Evolutionary conservation across 352 stramenopile species (phyloP), one percentile per base, ranked within the genome.

Genomic region (Phytophthora niederhauseri): DNA sequence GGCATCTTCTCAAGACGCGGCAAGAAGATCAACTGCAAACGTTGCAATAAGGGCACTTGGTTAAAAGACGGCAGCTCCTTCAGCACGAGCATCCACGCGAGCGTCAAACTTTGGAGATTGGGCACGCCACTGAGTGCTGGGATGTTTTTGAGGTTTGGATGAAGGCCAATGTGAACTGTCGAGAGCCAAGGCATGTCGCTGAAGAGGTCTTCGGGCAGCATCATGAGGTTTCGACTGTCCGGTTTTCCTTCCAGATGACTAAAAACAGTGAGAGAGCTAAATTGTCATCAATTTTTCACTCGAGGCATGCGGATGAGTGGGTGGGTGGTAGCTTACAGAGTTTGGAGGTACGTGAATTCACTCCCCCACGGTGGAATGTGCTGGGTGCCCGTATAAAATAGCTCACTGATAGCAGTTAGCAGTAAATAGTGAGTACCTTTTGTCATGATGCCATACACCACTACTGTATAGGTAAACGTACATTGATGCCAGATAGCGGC

Each of bases 281-380:
- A 36, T 12, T 3, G 30, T 36, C 12, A 36, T 36, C 11, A 12
- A 36, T 12, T 36, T 12, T 36, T 36, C 30, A 36, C 2, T 36
- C 30, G 30, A 34, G 28, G 6, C 36, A 45, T 45, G 30, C 30
- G 6, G 14, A 38, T 15, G 14, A 20, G 12, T 30, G 14, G 46
- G 12, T 30, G 46, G 12, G 46, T 8, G 9, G 4, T 3, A 24
- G 70, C 62, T 45, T 59, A 82, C 75, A 82, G 43, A 24, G 59
- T 75, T 41, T 76, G 53, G 8, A 82, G 68, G n/a, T 71, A 73
- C 17, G 64, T 67, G 26, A 79, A 72, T 12, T 59, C 59, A 8
- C 61, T 62, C 1, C 55, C 6, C 70, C 70, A 81, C 0, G 15
- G 4, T 1, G 74, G 74, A 19, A 81, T 61, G 0, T 14, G 46